These are phyloP conservation scores for Ascoidea asiatica DNA, from an alignment of 805 yeast genomes.

Conservation along the genomic window DNA sequence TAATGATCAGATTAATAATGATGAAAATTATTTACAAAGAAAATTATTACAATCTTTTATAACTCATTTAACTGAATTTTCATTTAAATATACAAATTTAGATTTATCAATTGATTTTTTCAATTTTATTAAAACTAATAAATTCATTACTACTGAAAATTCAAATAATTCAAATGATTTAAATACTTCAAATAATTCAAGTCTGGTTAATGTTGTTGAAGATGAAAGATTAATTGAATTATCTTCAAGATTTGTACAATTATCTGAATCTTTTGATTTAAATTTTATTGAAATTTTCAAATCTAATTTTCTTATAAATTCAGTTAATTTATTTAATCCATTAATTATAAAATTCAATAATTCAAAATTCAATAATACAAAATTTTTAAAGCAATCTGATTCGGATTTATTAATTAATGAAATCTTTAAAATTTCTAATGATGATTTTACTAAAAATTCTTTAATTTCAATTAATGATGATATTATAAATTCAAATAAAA, in stretches of 20 bases:
- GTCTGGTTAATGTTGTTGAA: constrained; percentile 15
- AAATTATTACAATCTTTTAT: constrained; percentile 50
- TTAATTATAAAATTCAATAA: too few species aligned
- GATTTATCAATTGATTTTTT: constrained; percentile 19
- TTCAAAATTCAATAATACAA: too few species aligned
- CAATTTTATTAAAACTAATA: constrained; percentile 6
- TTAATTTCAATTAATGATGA: background rate
- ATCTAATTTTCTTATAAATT: constrained; percentile 19
- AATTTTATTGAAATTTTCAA: constrained; percentile 31
- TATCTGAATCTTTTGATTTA: constrained; percentile 57
- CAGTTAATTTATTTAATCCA: constrained; percentile 26
- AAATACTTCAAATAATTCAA: background rate
- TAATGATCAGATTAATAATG: constrained; percentile 29
- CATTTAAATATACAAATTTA: constrained; percentile 17
- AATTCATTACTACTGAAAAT: background rate
- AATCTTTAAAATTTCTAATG: constrained; percentile 22
- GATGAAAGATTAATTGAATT: constrained; percentile 18
- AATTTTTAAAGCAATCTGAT: too few species aligned
- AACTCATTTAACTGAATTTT: constrained; percentile 34
- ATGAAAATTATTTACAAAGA: constrained; percentile 52
- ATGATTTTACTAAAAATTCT: constrained; percentile 13
- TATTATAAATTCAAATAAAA: too few species aligned
- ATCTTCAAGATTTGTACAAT: constrained; percentile 27
- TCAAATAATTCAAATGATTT: background rate
- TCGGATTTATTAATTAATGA: constrained; percentile 19